Evolutionary conservation across 2,329 filamentous ascomycete genomes (phyloP), one percentile per base, ranked within the genome.

Genomic region (Alternaria rosae): DNA sequence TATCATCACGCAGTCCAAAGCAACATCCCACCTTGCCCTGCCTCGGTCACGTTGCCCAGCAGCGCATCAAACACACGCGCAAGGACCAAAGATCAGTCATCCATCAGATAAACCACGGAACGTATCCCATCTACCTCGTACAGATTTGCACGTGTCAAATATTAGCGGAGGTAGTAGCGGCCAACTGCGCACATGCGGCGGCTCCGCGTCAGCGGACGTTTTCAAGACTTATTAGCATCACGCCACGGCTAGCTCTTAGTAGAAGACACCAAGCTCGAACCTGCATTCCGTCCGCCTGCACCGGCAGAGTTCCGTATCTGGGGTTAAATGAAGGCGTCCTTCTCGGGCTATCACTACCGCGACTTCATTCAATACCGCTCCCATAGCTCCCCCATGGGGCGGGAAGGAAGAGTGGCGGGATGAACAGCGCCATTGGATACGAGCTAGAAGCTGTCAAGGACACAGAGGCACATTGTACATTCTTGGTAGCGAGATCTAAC

Each of bases 301-400:
- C 30, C 47, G 47, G 47, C 17, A 51, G 10, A 25, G 9, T 51
- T 51, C 47, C 30, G 28, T 23, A 35, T 38, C 35, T 25, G 47
- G 30, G 47, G 13, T 25, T 35, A 35, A n/a, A 23, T 38, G 30
- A 23, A 9, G 28, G 28, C 35, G 15, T 23, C 3, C 11, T 23
- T 35, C 44, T 70, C 66, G 69, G 69, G 45, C 56, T 54, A 69
- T 57, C 54, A 56, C 48, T 60, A 54, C 53, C 50, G 54, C 47
- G 47, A 51, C 10, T 6, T 5, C n/a, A 12, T 20, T 63, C 59
- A 55, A 45, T 50, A 23, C 47, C 47, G 47, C 26, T 17, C 17
- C 13, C 6, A 26, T 30, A 51, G 47, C 47, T 35, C 28, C 20
- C 26, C 3, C 47, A 23, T 38, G 47, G 47, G 47, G 47, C 47